Evolutionary conservation across 768 basidiomycete genomes (phyloP), one percentile per base, ranked within the genome.

Genomic region (Megacollybia marginata): DNA sequence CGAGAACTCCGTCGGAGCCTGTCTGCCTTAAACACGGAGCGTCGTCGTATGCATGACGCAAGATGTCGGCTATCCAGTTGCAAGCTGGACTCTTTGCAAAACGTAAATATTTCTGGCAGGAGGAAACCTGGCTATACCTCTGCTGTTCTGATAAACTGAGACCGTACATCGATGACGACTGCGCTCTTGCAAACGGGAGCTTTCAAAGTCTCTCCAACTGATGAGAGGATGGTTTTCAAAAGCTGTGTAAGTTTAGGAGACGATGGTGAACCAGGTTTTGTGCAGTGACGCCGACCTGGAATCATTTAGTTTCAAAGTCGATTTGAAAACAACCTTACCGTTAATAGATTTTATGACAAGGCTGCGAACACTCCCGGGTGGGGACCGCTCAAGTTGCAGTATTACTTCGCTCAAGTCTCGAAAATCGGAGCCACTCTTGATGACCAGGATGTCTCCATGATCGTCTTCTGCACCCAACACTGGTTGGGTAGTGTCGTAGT

Each of bases 341-440:
- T 67, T 72, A 44, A 91, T 70, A 23, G 67, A 61, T 46, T 66
- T 78, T 56, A 95, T 82, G 3, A 86, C 67, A 57, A 80, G 83
- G 42, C 62, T 71, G 54, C 92, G 73, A 10, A 87, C 65, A 56
- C 82, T 84, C 1, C 80, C 83, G 31, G 70, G 60, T 1, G 86
- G 76, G 1, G 83, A 74, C 46, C 78, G 67, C 23, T 70, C 66
- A 12, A 94, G 67, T 49, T 81, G 80, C 18, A 95, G 65, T 0
- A 65, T 71, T 42, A 92, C 68, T 52, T 89, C 87, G 47, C 88
- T 90, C 33, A 94, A 68, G 54, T 94, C 91, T 34, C 87, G 78
- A 60, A 95, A 95, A 66, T 95, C 91, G 2, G 84, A 88, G 8
- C 92, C 92, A 59, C 88, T 92, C 66, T 94, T 94, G 52, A 92